Percentiles rank a stretch among this genome's conserved stretches.
Conservation (phyloP, 1,284 basidiomycete genomes). For the Fistulinella staudtii region DNA sequence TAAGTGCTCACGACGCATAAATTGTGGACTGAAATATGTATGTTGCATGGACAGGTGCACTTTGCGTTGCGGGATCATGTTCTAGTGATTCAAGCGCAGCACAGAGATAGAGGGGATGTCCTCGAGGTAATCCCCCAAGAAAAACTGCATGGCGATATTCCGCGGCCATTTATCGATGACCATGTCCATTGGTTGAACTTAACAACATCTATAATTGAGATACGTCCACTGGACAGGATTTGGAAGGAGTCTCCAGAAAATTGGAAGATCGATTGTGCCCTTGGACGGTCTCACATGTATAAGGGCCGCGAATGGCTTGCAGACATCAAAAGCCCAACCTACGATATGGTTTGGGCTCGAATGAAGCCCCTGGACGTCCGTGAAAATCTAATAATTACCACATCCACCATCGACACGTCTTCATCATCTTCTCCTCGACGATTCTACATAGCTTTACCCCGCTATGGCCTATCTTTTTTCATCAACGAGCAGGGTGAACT, state of each 20-base stretch:
- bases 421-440: not conserved
- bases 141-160: constrained; percentile 36
- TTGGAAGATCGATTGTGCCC: constrained; percentile 14
- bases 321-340: constrained; percentile 34
- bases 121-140: constrained; percentile 38
- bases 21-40: not conserved
- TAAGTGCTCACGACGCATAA: not conserved
- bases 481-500: constrained; percentile 28
- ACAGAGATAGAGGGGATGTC: constrained; percentile 1
- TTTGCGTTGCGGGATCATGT: constrained; percentile 27
- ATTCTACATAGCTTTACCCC: constrained; percentile 38
- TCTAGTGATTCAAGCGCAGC: constrained; percentile 32
- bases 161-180: constrained; percentile 30
- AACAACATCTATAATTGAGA: constrained; percentile 30
- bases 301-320: constrained; percentile 21
- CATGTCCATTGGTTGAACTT: constrained; percentile 41
- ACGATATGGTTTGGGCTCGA: constrained; percentile 28
- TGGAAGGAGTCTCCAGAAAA: constrained; percentile 24
- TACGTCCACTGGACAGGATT: constrained; percentile 32
- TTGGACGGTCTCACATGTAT: constrained; percentile 11
- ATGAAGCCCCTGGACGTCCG: constrained; percentile 33
- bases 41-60: too few relatives aligned
- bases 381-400: constrained; percentile 28
- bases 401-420: not conserved
- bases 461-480: constrained; percentile 38